Percentiles rank a stretch among this genome's conserved stretches.
These are phyloP conservation scores for Arctostaphylos glauca DNA, from an alignment of 148 eudicot genomes.

Conservation along the genomic window DNA sequence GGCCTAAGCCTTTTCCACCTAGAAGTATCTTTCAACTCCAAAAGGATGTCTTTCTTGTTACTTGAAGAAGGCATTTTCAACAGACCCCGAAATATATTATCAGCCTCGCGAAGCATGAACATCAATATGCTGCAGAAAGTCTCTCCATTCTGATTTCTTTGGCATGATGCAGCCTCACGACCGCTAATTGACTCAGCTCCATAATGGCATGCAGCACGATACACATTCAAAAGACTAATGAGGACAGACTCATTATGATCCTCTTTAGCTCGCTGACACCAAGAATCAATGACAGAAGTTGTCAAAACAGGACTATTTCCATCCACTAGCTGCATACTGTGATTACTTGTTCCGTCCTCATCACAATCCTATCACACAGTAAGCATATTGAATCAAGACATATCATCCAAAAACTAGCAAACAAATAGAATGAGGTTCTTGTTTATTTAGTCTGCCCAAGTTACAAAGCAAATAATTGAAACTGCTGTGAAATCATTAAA, in stretches of 20 bases:
- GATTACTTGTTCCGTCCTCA: conserved; percentile 51
- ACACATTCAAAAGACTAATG: conserved; percentile 68
- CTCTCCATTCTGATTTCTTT: conserved; percentile 48
- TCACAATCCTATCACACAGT: conserved; percentile 63
- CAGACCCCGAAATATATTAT: conserved; percentile 55
- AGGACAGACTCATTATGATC: conserved; percentile 49
- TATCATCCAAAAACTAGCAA: neutral
- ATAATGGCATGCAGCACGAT: conserved; percentile 82
- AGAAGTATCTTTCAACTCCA: conserved; percentile 53
- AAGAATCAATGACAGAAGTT: conserved; percentile 37
- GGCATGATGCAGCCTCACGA: conserved; percentile 20
- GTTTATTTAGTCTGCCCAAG: neutral
- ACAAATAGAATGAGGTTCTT: neutral
- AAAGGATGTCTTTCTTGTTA: conserved; percentile 55
- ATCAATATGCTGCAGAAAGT: conserved; percentile 52
- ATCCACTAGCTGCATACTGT: conserved; percentile 24
- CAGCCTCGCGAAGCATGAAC: conserved; percentile 75
- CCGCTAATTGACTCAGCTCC: conserved; percentile 49
- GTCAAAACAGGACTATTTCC: conserved; percentile 42
- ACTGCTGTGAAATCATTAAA: neutral
- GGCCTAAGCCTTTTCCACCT: conserved; percentile 72
- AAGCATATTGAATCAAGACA: neutral
- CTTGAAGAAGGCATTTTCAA: conserved; percentile 50
- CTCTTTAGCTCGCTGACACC: conserved; percentile 55
- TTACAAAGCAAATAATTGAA: neutral